phyloP scores from a whole-genome alignment of 2,329 filamentous ascomycete species.

The Malbranchea zuffiana region DNA sequence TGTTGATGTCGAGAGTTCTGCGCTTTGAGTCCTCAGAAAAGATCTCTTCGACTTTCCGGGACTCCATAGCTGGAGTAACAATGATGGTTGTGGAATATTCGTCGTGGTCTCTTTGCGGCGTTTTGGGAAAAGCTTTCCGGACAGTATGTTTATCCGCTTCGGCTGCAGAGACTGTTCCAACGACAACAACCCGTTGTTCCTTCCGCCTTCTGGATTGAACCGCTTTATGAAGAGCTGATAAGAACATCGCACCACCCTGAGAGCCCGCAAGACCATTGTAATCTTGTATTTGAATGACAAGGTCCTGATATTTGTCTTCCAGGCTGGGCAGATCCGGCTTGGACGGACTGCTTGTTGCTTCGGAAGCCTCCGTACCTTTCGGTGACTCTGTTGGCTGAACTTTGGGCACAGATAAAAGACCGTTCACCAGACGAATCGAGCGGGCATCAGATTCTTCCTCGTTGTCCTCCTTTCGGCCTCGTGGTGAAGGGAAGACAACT shows the following conservation, averaged over 20 bases:
- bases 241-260: constrained; percentile 55
- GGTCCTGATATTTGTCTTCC: constrained; percentile 24
- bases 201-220: constrained; percentile 61
- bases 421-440: constrained; percentile 27
- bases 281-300: constrained; percentile 71
- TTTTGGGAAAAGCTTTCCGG: constrained; percentile 35
- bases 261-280: constrained; percentile 66
- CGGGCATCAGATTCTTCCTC: constrained; percentile 21
- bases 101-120: constrained; percentile 38
- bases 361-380: neutral
- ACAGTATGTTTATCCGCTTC: constrained; percentile 39
- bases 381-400: neutral
- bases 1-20: constrained; percentile 47
- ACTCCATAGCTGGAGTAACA: constrained; percentile 40
- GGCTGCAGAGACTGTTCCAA: constrained; percentile 62
- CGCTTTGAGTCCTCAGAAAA: constrained; percentile 41
- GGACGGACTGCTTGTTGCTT: neutral
- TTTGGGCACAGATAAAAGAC: constrained; percentile 23
- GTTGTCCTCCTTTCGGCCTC: constrained; percentile 4
- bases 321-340: neutral
- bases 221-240: constrained; percentile 58
- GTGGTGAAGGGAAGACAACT: constrained; percentile 10
- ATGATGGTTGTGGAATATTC: constrained; percentile 44
- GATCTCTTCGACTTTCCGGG: constrained; percentile 27
- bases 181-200: constrained; percentile 61